phyloP scores from a whole-genome alignment of 75 land plant genomes.

The Chamaecyparis obtusa region DNA sequence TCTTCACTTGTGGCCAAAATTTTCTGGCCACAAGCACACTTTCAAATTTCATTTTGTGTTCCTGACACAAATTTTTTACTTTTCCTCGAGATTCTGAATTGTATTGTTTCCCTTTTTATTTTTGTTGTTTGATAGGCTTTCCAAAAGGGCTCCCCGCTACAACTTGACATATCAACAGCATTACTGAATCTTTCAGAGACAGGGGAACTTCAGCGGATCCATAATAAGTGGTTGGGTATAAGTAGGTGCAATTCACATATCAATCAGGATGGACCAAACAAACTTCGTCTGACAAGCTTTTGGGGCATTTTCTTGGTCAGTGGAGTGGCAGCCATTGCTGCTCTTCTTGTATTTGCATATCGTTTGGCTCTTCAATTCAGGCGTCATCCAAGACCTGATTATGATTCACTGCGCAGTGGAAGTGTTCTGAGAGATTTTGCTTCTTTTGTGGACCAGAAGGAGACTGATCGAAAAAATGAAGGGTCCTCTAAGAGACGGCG shows the following conservation, averaged over 20 bases:
- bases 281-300: slow-evolving; percentile 58
- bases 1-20: slow-evolving; percentile 43
- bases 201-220: slow-evolving; percentile 78
- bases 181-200: slow-evolving; percentile 73
- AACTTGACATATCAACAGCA: slow-evolving; percentile 84
- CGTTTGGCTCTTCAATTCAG: background rate
- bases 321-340: slow-evolving; percentile 35
- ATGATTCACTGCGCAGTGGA: background rate
- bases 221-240: slow-evolving; percentile 65
- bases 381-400: background rate
- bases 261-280: slow-evolving; percentile 27
- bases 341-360: slow-evolving; percentile 36
- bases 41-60: background rate
- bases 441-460: background rate
- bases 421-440: background rate
- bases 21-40: background rate
- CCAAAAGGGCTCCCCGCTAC: slow-evolving; percentile 76
- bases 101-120: background rate
- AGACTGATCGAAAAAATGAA: background rate
- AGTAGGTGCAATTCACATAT: slow-evolving; percentile 29
- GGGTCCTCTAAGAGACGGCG: background rate
- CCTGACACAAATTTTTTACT: background rate
- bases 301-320: slow-evolving; percentile 81
- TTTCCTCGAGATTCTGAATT: background rate
- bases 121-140: slow-evolving; percentile 54